phyloP scores from a whole-genome alignment of 164 flowering plant species.

The Sedum album region DNA sequence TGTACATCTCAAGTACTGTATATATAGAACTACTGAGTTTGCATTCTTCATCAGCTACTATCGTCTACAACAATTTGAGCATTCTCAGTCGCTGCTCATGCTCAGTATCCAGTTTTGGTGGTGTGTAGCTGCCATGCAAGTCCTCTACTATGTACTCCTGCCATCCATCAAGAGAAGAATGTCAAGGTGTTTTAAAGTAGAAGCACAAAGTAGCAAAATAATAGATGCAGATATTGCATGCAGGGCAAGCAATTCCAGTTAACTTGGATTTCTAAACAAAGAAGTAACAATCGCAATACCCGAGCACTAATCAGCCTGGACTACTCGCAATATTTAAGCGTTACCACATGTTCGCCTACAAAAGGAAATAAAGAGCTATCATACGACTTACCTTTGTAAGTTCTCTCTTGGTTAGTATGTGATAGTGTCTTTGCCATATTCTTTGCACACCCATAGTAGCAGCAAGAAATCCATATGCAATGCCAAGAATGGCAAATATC shows the following conservation, averaged over 20 bases:
- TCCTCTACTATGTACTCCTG: slow-evolving; percentile 92
- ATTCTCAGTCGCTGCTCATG: slow-evolving; percentile 70
- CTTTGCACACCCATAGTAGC: slow-evolving; percentile 88
- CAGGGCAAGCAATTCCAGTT: no score
- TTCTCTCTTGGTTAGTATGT: slow-evolving; percentile 86
- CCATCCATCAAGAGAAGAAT: slow-evolving; percentile 11
- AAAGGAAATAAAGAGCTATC: not conserved
- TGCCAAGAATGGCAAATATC: slow-evolving; percentile 85
- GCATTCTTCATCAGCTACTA: not conserved
- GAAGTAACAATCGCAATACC: not conserved
- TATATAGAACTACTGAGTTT: not conserved
- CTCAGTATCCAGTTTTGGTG: slow-evolving; percentile 73
- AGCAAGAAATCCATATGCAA: slow-evolving; percentile 92
- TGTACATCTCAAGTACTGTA: no score
- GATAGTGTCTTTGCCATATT: slow-evolving; percentile 96
- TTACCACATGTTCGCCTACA: not conserved
- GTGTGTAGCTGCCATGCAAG: slow-evolving; percentile 63
- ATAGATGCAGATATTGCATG: no score
- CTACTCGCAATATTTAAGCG: no score
- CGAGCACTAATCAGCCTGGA: no score
- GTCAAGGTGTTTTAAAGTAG: not conserved
- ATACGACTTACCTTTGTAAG: slow-evolving; percentile 73
- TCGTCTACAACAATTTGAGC: slow-evolving; percentile 59
- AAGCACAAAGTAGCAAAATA: not conserved
- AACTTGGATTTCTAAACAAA: not conserved